These are phyloP conservation scores for Fistulinella cinereoalba DNA, from an alignment of 1,284 basidiomycete species.

Conservation along the genomic window DNA sequence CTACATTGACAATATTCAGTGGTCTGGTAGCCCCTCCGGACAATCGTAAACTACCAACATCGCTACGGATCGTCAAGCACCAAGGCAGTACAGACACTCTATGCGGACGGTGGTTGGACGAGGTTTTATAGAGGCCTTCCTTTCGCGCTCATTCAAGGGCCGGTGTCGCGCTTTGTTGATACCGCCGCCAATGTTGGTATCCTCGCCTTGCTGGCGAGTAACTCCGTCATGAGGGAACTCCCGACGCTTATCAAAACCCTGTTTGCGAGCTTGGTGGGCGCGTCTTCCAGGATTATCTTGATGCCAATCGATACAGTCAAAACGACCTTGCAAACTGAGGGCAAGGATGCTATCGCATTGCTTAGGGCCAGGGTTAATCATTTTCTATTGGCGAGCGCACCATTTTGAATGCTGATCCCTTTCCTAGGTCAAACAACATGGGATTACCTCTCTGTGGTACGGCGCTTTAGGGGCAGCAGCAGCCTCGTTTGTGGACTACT, in stretches of 20 bases:
- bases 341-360: conserved; percentile 62
- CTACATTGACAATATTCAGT: conserved; percentile 7
- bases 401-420: background rate
- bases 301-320: conserved; percentile 90
- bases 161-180: conserved; percentile 80
- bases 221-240: conserved; percentile 61
- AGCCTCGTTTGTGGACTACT: conserved; percentile 90
- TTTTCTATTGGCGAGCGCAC: background rate
- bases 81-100: conserved; percentile 63
- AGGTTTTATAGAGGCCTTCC: conserved; percentile 81
- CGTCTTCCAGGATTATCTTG: conserved; percentile 77
- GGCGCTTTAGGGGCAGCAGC: conserved; percentile 86
- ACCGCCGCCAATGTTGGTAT: conserved; percentile 85
- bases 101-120: conserved; percentile 70
- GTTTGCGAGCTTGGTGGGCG: conserved; percentile 71
- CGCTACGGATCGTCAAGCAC: conserved; percentile 76
- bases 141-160: conserved; percentile 81
- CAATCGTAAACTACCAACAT: conserved; percentile 92
- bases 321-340: conserved; percentile 89
- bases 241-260: conserved; percentile 64
- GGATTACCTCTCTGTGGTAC: conserved; percentile 81
- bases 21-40: conserved; percentile 59
- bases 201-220: conserved; percentile 69
- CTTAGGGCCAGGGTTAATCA: conserved; percentile 55
- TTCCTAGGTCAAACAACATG: conserved; percentile 64